Percentiles rank a stretch among this genome's conserved stretches.
Conservation (phyloP, 2,329 filamentous ascomycete genomes). For the Xylaria sp. region DNA sequence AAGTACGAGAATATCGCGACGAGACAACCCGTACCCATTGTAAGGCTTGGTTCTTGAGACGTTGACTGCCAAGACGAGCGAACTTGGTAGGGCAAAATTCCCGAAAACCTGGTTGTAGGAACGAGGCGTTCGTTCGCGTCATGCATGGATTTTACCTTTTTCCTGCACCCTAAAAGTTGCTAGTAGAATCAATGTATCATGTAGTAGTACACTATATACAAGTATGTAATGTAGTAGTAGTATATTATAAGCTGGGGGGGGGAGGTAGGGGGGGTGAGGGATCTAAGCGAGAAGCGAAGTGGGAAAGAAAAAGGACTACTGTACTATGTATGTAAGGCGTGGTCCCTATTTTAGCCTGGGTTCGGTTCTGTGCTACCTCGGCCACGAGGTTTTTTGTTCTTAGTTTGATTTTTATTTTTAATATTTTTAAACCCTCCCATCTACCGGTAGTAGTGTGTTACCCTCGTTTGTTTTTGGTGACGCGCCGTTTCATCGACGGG, state of each 20-base stretch:
- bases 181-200: conserved; percentile 6
- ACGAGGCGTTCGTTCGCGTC: conserved; percentile 19
- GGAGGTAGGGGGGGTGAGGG: no score
- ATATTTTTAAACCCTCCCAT: no score
- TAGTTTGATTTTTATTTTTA: neutral
- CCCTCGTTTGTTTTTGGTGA: conserved; percentile 1
- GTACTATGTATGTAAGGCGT: conserved; percentile 20
- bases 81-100: neutral
- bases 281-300: conserved; percentile 26
- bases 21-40: neutral
- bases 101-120: conserved; percentile 28
- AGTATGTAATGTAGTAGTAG: neutral
- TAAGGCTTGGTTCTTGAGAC: neutral
- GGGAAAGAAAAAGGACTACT: no score
- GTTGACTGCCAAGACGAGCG: neutral
- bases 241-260: conserved; percentile 4
- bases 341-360: conserved; percentile 28
- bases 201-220: neutral
- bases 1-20: neutral
- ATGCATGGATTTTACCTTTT: conserved; percentile 17
- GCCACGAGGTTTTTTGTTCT: conserved; percentile 43
- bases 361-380: conserved; percentile 38
- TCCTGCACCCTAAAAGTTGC: neutral
- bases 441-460: no score
- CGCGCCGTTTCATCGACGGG: conserved; percentile 19